Conservation (phyloP, 2,329 filamentous ascomycete species). For the Rhynchosporium graminicola region DNA sequence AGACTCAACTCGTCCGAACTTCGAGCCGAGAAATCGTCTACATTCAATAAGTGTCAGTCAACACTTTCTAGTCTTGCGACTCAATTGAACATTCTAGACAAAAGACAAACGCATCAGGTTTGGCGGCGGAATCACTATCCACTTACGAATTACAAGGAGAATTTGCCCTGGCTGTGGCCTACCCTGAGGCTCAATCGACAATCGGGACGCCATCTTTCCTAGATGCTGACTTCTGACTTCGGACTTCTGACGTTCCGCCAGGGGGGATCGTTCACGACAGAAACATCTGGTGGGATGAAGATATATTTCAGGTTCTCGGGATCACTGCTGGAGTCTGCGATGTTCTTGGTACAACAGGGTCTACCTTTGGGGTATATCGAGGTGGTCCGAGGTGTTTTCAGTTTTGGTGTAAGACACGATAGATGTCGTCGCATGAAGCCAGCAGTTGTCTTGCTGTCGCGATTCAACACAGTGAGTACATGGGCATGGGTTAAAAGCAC, state of each 20-base stretch:
- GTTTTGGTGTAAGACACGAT: slow-evolving; percentile 24
- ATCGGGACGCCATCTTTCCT: slow-evolving; percentile 45
- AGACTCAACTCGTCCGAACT: slow-evolving; percentile 92
- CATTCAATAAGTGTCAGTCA: slow-evolving; percentile 26
- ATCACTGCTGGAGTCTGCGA: not conserved
- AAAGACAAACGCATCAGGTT: slow-evolving; percentile 18
- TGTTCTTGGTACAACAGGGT: not conserved
- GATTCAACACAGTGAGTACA: slow-evolving; percentile 7
- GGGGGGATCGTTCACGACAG: slow-evolving; percentile 25
- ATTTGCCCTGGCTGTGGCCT: slow-evolving; percentile 64
- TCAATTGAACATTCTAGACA: slow-evolving; percentile 20
- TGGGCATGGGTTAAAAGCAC: slow-evolving; percentile 18
- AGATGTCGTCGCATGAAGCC: slow-evolving; percentile 30
- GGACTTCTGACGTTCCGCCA: slow-evolving; percentile 28
- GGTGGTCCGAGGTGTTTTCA: slow-evolving; percentile 19
- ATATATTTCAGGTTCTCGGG: slow-evolving; percentile 11
- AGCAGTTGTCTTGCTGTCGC: slow-evolving; percentile 26
- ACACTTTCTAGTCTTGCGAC: slow-evolving; percentile 11
- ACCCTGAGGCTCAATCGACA: slow-evolving; percentile 43
- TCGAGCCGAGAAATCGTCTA: slow-evolving; percentile 89
- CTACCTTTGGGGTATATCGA: not conserved
- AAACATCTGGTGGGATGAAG: slow-evolving; percentile 30
- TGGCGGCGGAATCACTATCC: slow-evolving; percentile 16
- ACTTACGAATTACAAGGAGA: slow-evolving; percentile 72
- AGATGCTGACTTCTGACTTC: slow-evolving; percentile 26